Base-by-base conservation (phyloP, 306 rosid species). In the Malus sieversii region DNA sequence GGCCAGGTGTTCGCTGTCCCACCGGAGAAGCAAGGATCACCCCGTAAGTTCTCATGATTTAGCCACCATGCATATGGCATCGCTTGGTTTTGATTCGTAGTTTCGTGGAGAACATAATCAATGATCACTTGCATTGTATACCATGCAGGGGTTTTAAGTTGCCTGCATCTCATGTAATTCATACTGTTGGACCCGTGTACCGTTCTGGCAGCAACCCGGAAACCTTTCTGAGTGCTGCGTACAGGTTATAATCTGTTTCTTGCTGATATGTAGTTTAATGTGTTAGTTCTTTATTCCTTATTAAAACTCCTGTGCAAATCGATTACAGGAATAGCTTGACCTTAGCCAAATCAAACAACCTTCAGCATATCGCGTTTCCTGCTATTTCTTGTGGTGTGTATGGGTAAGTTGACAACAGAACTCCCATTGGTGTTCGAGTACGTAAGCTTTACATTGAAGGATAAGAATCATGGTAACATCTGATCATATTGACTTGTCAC, bases 11-110 rank as follows among this genome's bases (percentile, higher is more conserved):
- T 46, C 97, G 98, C 59, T 93, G 96, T 60, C 98, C 98, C 60
- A 87, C 91, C 0, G 97, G 98, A 70, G 98, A 93, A 84, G 98
- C 98, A 60, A 87, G 97, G 80, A 88, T 93, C 75, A 91, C 98
- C 35, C 90, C 75, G 97, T 93, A 79, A 84, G 88, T 65, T 75
- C 10, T 70, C 80, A 5, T 61, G 8, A 8, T 48, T 58, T 55
- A n/a, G 27, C 15, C 15, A 10, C 48, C 48, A 10, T 12, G 44
- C 30, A 68, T 10, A 9, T 53, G 80, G 13, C 61, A 16, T 60
- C 1, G 4, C 62, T 10, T 59, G 14, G 16, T 5, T 25, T 72
- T 63, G 22, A 44, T 65, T 51, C 2, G 19, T 12, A 35, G 22
- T 30, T 65, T 51, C 1, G 27, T 12, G 20, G 14, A 8, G 20